Percentiles rank a stretch among this genome's conserved stretches.
Evolutionary conservation across 139 green algal genomes (phyloP).

Genomic region (Tetraselmis chui): DNA sequence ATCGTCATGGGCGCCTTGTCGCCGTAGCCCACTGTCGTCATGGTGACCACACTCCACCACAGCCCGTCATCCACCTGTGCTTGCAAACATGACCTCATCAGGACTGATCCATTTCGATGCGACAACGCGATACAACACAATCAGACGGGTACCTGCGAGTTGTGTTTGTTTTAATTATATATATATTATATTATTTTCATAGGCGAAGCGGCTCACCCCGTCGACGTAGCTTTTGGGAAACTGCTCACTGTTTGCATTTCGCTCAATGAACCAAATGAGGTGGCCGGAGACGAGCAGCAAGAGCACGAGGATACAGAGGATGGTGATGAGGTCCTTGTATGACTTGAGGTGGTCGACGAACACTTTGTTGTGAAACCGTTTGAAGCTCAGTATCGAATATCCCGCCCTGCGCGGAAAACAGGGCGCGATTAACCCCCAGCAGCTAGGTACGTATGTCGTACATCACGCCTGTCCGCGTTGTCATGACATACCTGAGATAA

Average conservation of each 20-base stretch:
- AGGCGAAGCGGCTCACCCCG: no score
- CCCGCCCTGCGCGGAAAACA: no score
- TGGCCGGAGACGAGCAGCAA: neutral
- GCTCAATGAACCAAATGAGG: neutral
- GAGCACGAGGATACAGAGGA: neutral
- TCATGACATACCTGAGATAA: neutral
- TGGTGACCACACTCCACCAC: neutral
- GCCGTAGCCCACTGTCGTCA: slow-evolving; percentile 2
- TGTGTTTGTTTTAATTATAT: no score
- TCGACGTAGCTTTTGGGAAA: neutral
- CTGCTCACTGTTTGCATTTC: neutral
- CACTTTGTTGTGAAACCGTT: neutral
- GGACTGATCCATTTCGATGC: no score
- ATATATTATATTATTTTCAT: no score
- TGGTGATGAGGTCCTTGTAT: neutral
- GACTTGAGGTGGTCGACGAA: neutral
- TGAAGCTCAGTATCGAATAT: neutral
- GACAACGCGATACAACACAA: no score
- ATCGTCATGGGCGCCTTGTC: slow-evolving; percentile 2
- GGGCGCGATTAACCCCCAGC: no score
- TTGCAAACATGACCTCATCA: no score
- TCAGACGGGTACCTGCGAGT: no score
- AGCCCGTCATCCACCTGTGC: neutral
- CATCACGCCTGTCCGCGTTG: neutral
- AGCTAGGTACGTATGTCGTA: no score